A percentile compares a stretch with the other conserved stretches of the same genome.
Evolutionary conservation across 306 rosid species (phyloP).

Genomic region (Rosa lucieae): DNA sequence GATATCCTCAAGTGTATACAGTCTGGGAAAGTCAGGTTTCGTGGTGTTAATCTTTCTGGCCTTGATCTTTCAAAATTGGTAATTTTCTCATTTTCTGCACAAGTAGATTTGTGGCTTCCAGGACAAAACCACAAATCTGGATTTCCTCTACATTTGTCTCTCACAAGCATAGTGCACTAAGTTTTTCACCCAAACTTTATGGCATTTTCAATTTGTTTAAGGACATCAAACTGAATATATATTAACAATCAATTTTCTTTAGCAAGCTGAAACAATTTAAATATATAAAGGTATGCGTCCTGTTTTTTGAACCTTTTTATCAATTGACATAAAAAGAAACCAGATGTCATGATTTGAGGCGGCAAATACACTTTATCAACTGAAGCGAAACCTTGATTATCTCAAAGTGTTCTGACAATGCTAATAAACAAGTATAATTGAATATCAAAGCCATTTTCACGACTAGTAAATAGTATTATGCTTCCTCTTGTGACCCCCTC

Average conservation of each 20-base stretch:
- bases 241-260: too few species aligned
- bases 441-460: too few species aligned
- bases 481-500: too few species aligned
- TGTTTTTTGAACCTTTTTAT: neutral
- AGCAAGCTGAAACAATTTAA: too few species aligned
- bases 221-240: too few species aligned
- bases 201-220: neutral
- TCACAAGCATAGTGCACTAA: too few species aligned
- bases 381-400: neutral
- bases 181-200: too few species aligned
- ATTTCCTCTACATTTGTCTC: too few species aligned
- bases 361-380: neutral
- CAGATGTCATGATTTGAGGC: neutral
- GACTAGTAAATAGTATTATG: too few species aligned
- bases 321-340: neutral
- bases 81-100: conserved; percentile 22
- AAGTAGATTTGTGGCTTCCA: conserved; percentile 2
- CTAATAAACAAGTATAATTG: too few species aligned
- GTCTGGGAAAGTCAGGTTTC: conserved; percentile 76
- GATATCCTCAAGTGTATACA: conserved; percentile 96
- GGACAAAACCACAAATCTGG: neutral
- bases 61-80: conserved; percentile 96
- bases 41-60: conserved; percentile 96
- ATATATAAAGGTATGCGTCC: neutral
- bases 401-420: neutral